A percentile compares a stretch with the other conserved stretches of the same genome.
Conservation (phyloP, 129 eudicot genomes). For the Lonicera japonica region DNA sequence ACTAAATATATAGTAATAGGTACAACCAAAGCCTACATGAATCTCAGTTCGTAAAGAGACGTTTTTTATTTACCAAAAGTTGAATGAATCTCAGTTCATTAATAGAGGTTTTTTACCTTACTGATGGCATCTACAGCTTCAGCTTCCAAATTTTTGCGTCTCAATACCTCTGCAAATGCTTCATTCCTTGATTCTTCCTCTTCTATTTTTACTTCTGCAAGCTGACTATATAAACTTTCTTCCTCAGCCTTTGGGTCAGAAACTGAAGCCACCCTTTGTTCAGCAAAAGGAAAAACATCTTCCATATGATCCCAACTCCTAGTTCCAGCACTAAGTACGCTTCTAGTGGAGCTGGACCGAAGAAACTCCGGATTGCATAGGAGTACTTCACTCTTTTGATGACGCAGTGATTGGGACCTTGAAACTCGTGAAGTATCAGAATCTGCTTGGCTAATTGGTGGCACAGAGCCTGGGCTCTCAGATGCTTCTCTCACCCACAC, state of each 20-base stretch:
- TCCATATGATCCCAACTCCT: constrained; percentile 20
- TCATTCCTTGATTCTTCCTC: constrained; percentile 44
- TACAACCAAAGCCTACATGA: too few relatives aligned
- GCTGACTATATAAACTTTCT: constrained; percentile 35
- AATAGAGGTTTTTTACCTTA: constrained; percentile 38
- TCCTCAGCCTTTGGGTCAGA: constrained; percentile 25
- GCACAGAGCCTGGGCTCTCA: constrained; percentile 18
- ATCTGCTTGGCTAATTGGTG: constrained; percentile 21
- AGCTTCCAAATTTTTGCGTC: constrained; percentile 43
- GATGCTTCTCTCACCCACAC: constrained; percentile 55
- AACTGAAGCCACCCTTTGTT: constrained; percentile 27
- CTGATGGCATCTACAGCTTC: constrained; percentile 42
- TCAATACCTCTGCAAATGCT: constrained; percentile 42
- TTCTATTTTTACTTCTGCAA: constrained; percentile 43
- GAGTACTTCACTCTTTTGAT: constrained; percentile 2
- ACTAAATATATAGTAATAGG: too few relatives aligned
- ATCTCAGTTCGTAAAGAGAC: too few relatives aligned
- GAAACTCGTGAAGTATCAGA: constrained; percentile 10
- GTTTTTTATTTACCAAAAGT: too few relatives aligned
- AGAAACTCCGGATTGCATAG: background rate
- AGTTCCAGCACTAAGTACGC: constrained; percentile 13
- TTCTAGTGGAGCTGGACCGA: constrained; percentile 16
- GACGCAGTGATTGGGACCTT: constrained; percentile 33
- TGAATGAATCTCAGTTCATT: too few relatives aligned
- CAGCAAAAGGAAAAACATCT: constrained; percentile 21